Base-by-base conservation (phyloP, 2,329 filamentous ascomycete genomes). In the Rhynchosporium agropyri region DNA sequence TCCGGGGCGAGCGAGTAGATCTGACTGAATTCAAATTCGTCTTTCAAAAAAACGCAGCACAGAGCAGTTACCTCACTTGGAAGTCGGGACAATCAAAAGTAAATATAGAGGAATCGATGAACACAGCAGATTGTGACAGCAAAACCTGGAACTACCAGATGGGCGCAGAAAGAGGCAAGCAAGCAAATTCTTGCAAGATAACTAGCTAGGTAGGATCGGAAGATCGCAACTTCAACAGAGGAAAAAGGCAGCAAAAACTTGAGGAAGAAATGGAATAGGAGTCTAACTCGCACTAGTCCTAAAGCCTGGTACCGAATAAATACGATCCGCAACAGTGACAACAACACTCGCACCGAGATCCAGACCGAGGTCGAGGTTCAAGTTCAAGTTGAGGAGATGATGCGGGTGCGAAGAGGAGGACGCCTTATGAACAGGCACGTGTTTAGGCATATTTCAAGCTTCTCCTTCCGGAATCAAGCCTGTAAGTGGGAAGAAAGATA, bases 251-350 rank as follows among this genome's bases (percentile, higher is more conserved):
- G 68, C 48, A 63, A 48, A 67, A 66, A 46, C 58, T 56, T 63
- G 51, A 63, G 45, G 61, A 60, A 58, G 65, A 55, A 57, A 65
- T 64, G 60, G 66, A 54, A 50, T 29, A 65, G 59, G 42, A 58
- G 56, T 76, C 84, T 81, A 74, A 87, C 84, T 84, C 72, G 84
- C 81, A 72, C 84, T 86, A 65, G 83, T 84, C 72, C 81, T 84
- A 60, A 87, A 76, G 38, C 80, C 84, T 2, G 84, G 84, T 48
- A 87, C 80, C 46, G 80, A 77, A 72, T 76, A 84, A 74, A 86
- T 79, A 69, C 79, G 79, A 73, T 84, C 81, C 61, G 80, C 79
- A 67, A 85, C 78, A 56, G 80, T 80, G 9, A 56, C 12, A 45
- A 56, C 12, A 45, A 51, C 58, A 29, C 48, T 54, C 43, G n/a